phyloP scores from a whole-genome alignment of 192 early-diverging fungal species.

The Umbelopsis vinacea region DNA sequence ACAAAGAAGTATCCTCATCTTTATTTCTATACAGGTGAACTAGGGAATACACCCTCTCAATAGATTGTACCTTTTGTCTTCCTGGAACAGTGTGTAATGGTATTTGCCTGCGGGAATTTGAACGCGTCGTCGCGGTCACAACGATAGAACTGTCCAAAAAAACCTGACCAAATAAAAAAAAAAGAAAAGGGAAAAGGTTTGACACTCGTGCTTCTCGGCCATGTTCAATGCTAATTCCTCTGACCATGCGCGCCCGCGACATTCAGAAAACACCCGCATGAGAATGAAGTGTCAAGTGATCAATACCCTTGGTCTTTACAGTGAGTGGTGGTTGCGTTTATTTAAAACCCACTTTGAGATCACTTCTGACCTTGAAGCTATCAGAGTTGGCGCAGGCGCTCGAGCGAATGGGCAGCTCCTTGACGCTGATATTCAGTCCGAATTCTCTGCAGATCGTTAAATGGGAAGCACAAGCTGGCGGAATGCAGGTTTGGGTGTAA shows the following conservation, averaged over 20 bases:
- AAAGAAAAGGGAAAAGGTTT: no score
- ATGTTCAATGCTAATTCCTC: background rate
- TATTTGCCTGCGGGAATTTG: slow-evolving; percentile 2
- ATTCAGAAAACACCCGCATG: background rate
- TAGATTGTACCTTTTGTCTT: slow-evolving; percentile 17
- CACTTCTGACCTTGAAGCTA: background rate
- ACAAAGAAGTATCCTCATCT: background rate
- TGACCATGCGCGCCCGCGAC: background rate
- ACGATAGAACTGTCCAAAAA: no score
- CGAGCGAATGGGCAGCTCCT: slow-evolving; percentile 74
- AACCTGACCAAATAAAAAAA: no score
- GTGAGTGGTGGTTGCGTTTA: background rate
- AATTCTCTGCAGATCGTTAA: slow-evolving; percentile 71
- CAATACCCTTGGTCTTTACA: slow-evolving; percentile 2
- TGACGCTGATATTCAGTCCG: slow-evolving; percentile 66
- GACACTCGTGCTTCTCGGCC: background rate
- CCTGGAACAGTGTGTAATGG: background rate
- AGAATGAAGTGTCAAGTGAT: slow-evolving; percentile 10
- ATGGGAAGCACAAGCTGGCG: slow-evolving; percentile 57
- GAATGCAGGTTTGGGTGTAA: slow-evolving; percentile 76
- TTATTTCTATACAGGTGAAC: background rate
- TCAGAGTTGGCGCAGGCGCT: slow-evolving; percentile 61
- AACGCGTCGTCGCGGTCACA: background rate
- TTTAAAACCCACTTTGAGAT: background rate
- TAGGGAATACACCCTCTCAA: background rate